Evolutionary conservation across 1,284 basidiomycete species (phyloP), one percentile per base, ranked within the genome.

Genomic region (Flammula alnicola): DNA sequence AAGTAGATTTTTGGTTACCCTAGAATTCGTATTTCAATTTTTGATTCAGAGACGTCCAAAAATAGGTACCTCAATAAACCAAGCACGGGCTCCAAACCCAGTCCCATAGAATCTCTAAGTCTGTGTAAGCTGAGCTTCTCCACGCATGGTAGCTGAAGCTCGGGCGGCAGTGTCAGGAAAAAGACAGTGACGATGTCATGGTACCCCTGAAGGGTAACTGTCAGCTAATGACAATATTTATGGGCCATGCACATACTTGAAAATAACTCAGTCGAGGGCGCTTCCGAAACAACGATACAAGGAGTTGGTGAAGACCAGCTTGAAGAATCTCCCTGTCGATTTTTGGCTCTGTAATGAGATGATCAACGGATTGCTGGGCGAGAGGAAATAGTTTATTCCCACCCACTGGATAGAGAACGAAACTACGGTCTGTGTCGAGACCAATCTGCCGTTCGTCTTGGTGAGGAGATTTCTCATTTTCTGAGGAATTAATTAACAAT

Each of bases 181-280:
- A 97, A 57, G 9, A 97, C 91, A 0, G 91, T 88, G 25, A 93
- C 77, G 38, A 98, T 92, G 64, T 97, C 95, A 65, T 98, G 95
- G 65, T 93, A 96, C 32, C 95, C 95, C 84, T 93, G 41, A 37
- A 30, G 22, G 12, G 32, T 4, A 11, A 41, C 6, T 38, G 48
- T 37, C 33, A 43, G 17, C 29, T 29, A 45, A 22, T 4, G 47
- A 3, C 27, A 16, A 44, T 19, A 31, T 8, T 19, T 5, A n/a
- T n/a, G n/a, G 35, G 17, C 32, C 12, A 32, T 23, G 26, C 6
- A 59, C 76, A 26, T 51, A 84, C 88, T 71, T 96, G 93, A 60
- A 95, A 98, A 69, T 97, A 98, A 63, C 78, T 81, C 30, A 98
- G 72, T 30, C 75, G 78, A 5, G 86, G 86, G 50, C 88, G 80